Base-by-base conservation (phyloP, 768 basidiomycete species). In the Cubamyces lactineus region DNA sequence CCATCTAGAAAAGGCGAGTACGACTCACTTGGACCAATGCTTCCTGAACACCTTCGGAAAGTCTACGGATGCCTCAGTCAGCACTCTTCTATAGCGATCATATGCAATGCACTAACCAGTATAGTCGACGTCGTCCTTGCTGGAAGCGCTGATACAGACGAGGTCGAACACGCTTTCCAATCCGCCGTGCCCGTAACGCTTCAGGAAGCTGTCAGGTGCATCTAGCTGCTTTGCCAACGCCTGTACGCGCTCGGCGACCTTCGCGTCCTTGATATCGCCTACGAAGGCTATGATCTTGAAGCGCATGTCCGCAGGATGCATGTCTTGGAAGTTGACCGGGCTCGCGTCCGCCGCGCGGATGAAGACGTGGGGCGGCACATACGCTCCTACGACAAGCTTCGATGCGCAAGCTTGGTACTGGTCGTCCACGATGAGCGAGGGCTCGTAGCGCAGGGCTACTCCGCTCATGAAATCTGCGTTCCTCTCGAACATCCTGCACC, bases 11-110 rank as follows among this genome's bases (percentile, higher is more conserved):
- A 19, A 45, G 9, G 9, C 13, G 24, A n/a, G 19, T 8, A 59
- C 34, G 11, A 9, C 79, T 52, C 47, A 86, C 86, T 80, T 86
- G 0, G 84, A 80, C 85, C 85, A 86, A 70, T 86, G 85, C 15
- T 78, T 70, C 57, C 83, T 74, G 61, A 86, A 73, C 7, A 77
- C 54, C 45, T 66, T 61, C 1, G 85, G 84, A 9, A 86, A 64
- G 43, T 80, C 79, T 53, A 34, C 34, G 11, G 9, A 11, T 9
- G 21, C 15, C 11, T 12, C n/a, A 30, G 30, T 17, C 30, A n/a
- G 30, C 15, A 24, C 3, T 17, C n/a, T 16, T 7, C 21, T 5
- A n/a, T 8, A 17, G 24, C 21, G 1, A 1, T 21, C 19, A 40
- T 21, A 21, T 15, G 6, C 23, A 19, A 53, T 23, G n/a, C 38